Conservation (phyloP, 352 stramenopile genomes). For the Aphanomyces euteiches region DNA sequence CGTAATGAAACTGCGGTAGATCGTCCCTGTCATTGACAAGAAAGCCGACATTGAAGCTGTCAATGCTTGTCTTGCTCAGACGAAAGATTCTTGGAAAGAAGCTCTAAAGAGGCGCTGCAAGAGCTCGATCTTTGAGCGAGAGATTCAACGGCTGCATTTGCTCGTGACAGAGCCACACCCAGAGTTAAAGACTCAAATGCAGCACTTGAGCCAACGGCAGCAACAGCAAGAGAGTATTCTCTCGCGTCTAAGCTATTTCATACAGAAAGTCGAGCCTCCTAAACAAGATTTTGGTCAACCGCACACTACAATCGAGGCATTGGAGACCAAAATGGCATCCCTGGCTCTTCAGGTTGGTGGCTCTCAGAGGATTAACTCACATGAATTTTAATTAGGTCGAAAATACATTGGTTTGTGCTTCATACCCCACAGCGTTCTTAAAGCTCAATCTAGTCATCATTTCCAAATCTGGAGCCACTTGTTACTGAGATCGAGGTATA, state of each 20-base stretch:
- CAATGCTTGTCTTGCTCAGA: not conserved
- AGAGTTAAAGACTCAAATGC: not conserved
- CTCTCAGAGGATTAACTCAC: no score
- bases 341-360: no score
- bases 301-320: not conserved
- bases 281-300: not conserved
- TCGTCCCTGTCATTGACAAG: constrained; percentile 23
- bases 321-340: not conserved
- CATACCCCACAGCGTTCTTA: no score
- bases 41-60: constrained; percentile 23
- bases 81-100: not conserved
- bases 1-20: not conserved
- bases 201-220: not conserved
- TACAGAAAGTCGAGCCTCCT: not conserved
- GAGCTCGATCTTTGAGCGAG: constrained; percentile 5
- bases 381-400: no score
- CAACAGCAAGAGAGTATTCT: constrained; percentile 15
- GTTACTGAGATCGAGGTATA: no score
- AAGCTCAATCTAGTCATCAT: no score
- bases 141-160: not conserved
- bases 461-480: no score
- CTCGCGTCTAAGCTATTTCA: constrained; percentile 8
- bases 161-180: not conserved
- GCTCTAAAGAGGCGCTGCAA: constrained; percentile 21
- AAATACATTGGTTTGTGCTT: no score